Base-by-base conservation (phyloP, 495 filamentous ascomycete genomes). In the Tetracladium setigerum region DNA sequence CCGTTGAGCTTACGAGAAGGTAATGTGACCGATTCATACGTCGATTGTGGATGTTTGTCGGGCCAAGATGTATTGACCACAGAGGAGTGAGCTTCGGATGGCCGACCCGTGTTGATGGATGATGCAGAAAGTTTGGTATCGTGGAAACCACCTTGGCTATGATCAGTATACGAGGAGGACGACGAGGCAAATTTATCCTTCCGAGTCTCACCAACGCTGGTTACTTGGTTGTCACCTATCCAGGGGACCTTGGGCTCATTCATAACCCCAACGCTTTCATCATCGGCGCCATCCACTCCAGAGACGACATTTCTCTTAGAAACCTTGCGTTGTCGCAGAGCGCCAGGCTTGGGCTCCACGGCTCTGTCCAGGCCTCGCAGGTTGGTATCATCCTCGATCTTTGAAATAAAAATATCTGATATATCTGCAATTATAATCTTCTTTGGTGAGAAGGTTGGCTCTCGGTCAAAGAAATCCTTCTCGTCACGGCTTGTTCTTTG, bases 401-500 rank as follows among this genome's bases (percentile, higher is more conserved):
- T 34, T 34, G 31, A n/a, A 34, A 34, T 9, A n/a, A 8, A 9
- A 8, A 34, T 8, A 9, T 34, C 31, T n/a, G 8, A n/a, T 34
- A 8, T 34, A n/a, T n/a, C n/a, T n/a, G n/a, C n/a, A n/a, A n/a
- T n/a, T n/a, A n/a, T 50, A 3, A 10, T 14, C 31, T 58, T 54
- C 4, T 33, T 51, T 30, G 32, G 47, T 16, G 45, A 47, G 7
- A 13, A 17, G 4, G n/a, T 14, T 4, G 17, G 38, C n/a, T 37
- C 14, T 14, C 37, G 46, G 39, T 45, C 34, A 18, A 54, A 54
- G 43, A 50, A 54, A 14, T 58, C 51, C 24, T 49, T 48, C 24
- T 54, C 51, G 16, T 58, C 51, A 11, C 47, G 43, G 34, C 50
- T 50, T 13, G 47, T 47, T 22, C 54, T 58, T 16, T 58, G 55